A percentile compares a stretch with the other conserved stretches of the same genome.
Conservation (phyloP, 352 stramenopile genomes). For the Blastocystis sp. region DNA sequence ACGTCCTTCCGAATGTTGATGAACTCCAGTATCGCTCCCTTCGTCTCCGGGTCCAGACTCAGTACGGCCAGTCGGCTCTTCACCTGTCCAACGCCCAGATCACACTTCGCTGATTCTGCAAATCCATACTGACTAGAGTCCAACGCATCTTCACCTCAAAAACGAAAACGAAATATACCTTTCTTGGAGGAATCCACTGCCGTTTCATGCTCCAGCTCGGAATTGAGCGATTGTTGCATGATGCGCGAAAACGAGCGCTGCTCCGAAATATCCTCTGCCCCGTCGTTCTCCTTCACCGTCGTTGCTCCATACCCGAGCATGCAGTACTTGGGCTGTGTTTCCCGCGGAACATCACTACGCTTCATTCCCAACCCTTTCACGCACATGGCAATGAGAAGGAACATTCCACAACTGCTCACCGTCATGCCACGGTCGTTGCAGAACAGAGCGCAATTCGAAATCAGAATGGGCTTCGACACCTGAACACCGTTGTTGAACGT, state of each 20-base stretch:
- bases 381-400: slow-evolving; percentile 35
- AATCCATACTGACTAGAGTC: slow-evolving; percentile 19
- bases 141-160: neutral
- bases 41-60: slow-evolving; percentile 53
- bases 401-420: slow-evolving; percentile 46
- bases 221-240: slow-evolving; percentile 37
- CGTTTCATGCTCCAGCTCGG: neutral
- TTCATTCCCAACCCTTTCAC: neutral
- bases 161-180: neutral
- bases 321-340: slow-evolving; percentile 14
- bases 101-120: slow-evolving; percentile 5
- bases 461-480: slow-evolving; percentile 9
- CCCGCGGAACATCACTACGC: neutral
- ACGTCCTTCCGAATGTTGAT: slow-evolving; percentile 67
- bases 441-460: neutral
- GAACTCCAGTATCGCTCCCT: slow-evolving; percentile 47
- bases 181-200: slow-evolving; percentile 23
- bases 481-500: neutral
- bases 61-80: slow-evolving; percentile 21
- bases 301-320: neutral
- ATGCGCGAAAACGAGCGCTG: neutral
- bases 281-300: neutral
- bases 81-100: slow-evolving; percentile 39
- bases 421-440: neutral
- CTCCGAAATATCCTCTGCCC: slow-evolving; percentile 1